phyloP scores from a whole-genome alignment of 2,329 filamentous ascomycete genomes.

The Lecanosticta acicola region DNA sequence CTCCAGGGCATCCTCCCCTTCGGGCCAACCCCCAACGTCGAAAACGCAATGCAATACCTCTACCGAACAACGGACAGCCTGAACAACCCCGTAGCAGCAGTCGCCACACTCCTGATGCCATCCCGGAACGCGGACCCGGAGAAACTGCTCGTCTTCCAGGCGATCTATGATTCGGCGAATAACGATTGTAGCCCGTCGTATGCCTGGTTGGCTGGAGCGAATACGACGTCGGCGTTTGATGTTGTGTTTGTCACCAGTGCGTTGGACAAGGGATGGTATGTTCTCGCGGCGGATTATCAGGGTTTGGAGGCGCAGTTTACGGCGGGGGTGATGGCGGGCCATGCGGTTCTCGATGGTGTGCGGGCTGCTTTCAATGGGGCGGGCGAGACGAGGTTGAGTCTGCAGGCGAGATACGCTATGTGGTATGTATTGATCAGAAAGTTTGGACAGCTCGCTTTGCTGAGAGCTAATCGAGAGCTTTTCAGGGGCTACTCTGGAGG shows the following conservation, averaged over 20 bases:
- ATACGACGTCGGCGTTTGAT: constrained; percentile 1
- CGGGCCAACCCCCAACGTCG: background rate
- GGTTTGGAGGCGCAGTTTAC: constrained; percentile 24
- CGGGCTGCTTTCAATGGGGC: constrained; percentile 19
- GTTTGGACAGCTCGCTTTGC: background rate
- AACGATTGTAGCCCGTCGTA: constrained; percentile 37
- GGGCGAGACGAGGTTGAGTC: background rate
- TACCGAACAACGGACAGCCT: constrained; percentile 16
- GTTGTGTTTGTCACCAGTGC: constrained; percentile 7
- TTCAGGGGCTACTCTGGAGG: constrained; percentile 52
- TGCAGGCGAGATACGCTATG: background rate
- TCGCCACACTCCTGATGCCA: constrained; percentile 14
- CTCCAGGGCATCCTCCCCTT: background rate
- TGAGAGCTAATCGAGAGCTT: background rate
- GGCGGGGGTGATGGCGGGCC: constrained; percentile 21
- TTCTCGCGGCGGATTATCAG: constrained; percentile 25
- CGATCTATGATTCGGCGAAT: constrained; percentile 30
- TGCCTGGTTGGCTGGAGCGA: constrained; percentile 7
- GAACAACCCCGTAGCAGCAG: constrained; percentile 9
- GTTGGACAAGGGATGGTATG: constrained; percentile 22
- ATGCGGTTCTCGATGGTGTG: constrained; percentile 26
- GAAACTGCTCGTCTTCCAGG: constrained; percentile 12
- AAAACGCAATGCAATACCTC: constrained; percentile 12
- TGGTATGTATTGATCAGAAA: background rate
- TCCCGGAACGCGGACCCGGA: constrained; percentile 2